Evolutionary conservation across 192 early-diverging fungal genomes (phyloP), one percentile per base, ranked within the genome.

Genomic region (Dissophora ornata): DNA sequence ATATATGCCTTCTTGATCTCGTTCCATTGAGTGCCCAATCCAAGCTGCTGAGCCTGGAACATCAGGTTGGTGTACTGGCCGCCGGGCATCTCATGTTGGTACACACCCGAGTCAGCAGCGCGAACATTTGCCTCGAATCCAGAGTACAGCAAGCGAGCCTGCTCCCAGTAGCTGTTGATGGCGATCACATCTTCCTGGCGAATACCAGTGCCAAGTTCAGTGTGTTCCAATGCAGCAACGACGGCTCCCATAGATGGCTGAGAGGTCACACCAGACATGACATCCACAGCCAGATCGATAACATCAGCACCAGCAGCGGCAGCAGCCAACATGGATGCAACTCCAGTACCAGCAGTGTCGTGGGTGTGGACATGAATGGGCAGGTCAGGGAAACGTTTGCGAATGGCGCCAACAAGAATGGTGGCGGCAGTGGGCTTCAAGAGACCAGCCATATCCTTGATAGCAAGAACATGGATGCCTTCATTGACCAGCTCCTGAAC

Each of bases 21-120:
- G 69, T 94, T 91, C 97, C 97, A 98, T 62, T 90, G 89, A 30
- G 93, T 88, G 49, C 97, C 97, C 15, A 98, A 85, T 9, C 97
- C 97, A 18, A 97, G 86, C 69, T 95, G 93, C 79, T 96, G 93
- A 32, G 94, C 90, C 82, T 98, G 97, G 92, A 98, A 98, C 86
- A 97, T 89, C 45, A 98, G 81, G 84, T 98, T 98, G 50, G 97
- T 98, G 87, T 98, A 98, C 83, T 98, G 97, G 28, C 97, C 92
- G 62, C 96, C 95, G 50, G 95, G 95, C 97, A 98, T 97, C 85
- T 98, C 97, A 79, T 96, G 95, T 28, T 90, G 86, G 81, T 98
- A 98, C 16, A 98, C 96, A 21, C 92, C 91, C 2, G 95, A 92
- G 80, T 98, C 97, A 18, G 89, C 87, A 16, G 90, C 88, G 67